Evolutionary conservation across 371 early-diverging fungal species (phyloP).

Genomic region (Mucor mucedo): DNA sequence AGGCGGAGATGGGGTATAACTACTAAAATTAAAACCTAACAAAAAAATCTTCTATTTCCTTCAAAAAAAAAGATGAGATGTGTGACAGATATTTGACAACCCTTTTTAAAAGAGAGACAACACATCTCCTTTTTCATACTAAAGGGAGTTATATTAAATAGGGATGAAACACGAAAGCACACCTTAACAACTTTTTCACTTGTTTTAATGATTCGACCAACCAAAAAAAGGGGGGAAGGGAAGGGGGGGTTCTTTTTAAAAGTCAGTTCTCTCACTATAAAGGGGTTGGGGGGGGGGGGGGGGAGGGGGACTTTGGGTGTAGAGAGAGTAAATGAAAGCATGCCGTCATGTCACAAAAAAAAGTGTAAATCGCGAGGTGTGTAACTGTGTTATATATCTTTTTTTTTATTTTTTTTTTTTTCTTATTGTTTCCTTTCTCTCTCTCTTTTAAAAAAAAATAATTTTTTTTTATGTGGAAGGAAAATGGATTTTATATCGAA

Average conservation of each 20-base stretch:
- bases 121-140: not conserved
- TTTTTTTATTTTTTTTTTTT: slow-evolving; percentile 10
- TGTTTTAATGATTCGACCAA: not conserved
- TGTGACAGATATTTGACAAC: not conserved
- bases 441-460: too few relatives aligned
- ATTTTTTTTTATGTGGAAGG: slow-evolving; percentile 11
- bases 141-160: too few relatives aligned
- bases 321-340: not conserved
- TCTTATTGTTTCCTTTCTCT: slow-evolving; percentile 7
- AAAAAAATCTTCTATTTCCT: not conserved
- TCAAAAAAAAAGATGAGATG: not conserved
- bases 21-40: not conserved
- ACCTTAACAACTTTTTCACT: too few relatives aligned
- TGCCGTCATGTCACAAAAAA: slow-evolving; percentile 14
- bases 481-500: slow-evolving; percentile 32
- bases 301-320: too few relatives aligned
- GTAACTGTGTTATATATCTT: not conserved
- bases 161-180: too few relatives aligned
- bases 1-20: not conserved
- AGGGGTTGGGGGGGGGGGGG: too few relatives aligned
- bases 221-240: not conserved
- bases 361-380: slow-evolving; percentile 13
- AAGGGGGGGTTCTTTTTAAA: slow-evolving; percentile 16
- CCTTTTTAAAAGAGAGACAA: not conserved
- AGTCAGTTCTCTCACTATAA: not conserved